Evolutionary conservation across 805 yeast species (phyloP).

Genomic region (Kurtzmaniella fragi): DNA sequence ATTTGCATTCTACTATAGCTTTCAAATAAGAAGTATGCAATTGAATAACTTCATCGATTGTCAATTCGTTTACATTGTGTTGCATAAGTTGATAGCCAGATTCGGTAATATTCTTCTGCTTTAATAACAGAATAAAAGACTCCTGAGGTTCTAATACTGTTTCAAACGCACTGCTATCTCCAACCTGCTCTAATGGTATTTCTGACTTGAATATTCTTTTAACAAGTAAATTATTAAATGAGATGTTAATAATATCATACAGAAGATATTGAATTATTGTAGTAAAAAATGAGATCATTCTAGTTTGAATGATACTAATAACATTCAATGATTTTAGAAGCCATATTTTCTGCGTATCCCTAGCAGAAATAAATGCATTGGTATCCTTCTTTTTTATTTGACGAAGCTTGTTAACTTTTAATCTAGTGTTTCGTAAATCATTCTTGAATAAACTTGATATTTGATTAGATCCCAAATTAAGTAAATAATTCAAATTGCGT

Average conservation of each 20-base stretch:
- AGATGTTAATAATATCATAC: slow-evolving; percentile 43
- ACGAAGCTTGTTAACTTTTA: slow-evolving; percentile 8
- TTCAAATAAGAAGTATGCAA: slow-evolving; percentile 28
- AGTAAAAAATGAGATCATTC: slow-evolving; percentile 37
- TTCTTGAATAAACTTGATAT: slow-evolving; percentile 20
- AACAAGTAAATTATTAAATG: slow-evolving; percentile 20
- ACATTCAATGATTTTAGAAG: slow-evolving; percentile 27
- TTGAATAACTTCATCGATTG: slow-evolving; percentile 46
- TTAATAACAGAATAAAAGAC: slow-evolving; percentile 4
- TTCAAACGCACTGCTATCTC: background rate
- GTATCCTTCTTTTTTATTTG: slow-evolving; percentile 1
- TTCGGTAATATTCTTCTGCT: slow-evolving; percentile 3
- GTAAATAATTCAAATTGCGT: slow-evolving; percentile 52
- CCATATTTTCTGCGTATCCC: slow-evolving; percentile 25
- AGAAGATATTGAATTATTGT: slow-evolving; percentile 37
- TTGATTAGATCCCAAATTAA: slow-evolving; percentile 32
- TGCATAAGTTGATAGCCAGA: slow-evolving; percentile 4
- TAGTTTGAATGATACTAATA: slow-evolving; percentile 33
- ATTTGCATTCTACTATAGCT: slow-evolving; percentile 23
- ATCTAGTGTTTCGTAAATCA: slow-evolving; percentile 16
- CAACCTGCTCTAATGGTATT: background rate
- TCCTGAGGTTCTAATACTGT: background rate
- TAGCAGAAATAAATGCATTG: slow-evolving; percentile 24
- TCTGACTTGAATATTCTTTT: slow-evolving; percentile 17
- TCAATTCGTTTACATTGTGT: slow-evolving; percentile 22